Evolutionary conservation across 495 filamentous ascomycete species (phyloP).

Genomic region (Aspergillus carlsbadensis): DNA sequence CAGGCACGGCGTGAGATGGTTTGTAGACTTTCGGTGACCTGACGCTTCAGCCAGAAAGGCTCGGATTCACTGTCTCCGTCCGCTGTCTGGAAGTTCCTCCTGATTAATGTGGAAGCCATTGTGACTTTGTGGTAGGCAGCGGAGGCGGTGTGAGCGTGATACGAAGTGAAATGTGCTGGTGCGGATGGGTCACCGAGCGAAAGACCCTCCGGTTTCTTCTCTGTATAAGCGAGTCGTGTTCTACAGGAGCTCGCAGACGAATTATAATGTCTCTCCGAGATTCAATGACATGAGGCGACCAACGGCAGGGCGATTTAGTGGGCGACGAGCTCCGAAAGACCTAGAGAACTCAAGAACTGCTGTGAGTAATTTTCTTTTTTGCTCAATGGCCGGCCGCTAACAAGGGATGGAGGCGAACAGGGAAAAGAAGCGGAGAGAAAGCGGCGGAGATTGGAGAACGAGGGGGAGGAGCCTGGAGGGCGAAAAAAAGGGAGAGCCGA

Average conservation of each 20-base stretch:
- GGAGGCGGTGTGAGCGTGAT: constrained; percentile 34
- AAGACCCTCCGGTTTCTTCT: constrained; percentile 27
- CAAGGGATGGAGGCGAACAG: background rate
- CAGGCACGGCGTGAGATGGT: constrained; percentile 79
- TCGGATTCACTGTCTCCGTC: constrained; percentile 31
- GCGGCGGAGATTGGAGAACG: constrained; percentile 9
- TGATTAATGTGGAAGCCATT: constrained; percentile 45
- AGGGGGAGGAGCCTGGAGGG: background rate
- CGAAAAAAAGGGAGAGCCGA: background rate
- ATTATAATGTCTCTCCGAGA: background rate
- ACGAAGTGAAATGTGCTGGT: constrained; percentile 24
- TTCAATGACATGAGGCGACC: constrained; percentile 14
- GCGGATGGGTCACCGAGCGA: constrained; percentile 36
- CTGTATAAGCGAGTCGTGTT: constrained; percentile 9
- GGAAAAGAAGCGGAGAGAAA: background rate
- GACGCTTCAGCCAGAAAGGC: constrained; percentile 67
- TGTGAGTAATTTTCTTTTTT: constrained; percentile 5
- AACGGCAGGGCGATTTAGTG: background rate
- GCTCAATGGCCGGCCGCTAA: constrained; percentile 7
- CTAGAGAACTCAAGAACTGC: constrained; percentile 7
- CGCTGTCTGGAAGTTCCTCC: constrained; percentile 34
- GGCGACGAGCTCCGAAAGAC: constrained; percentile 4
- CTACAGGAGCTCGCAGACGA: background rate
- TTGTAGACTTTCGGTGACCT: constrained; percentile 72
- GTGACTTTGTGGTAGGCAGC: constrained; percentile 15